Evolutionary conservation across 306 rosid genomes (phyloP), one percentile per base, ranked within the genome.

Genomic region (Dalbergia cultrata): DNA sequence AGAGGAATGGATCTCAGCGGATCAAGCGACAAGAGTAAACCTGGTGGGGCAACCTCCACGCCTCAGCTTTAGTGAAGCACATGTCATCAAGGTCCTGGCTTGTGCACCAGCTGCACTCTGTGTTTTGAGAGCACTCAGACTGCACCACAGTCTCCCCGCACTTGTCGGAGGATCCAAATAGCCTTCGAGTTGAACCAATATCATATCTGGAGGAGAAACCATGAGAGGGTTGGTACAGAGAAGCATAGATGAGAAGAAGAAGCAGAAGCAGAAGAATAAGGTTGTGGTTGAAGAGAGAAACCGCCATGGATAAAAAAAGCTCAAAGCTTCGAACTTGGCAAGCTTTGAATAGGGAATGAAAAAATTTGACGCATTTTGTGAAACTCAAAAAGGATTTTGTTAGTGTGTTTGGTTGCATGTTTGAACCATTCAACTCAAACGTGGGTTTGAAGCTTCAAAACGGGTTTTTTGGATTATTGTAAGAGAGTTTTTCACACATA

Each of bases 41-140:
- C 92, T 90, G 85, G 3, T 45, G 78, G 11, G 99, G 99, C 81
- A 95, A 74, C 69, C 99, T 89, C 82, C 69, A 81, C 12, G 99
- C 98, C 77, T 93, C 98, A 13, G 86, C 39, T 87, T 77, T 88
- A 68, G 81, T 39, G 82, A 95, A 95, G 72, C 99, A 95, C 79
- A 86, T 87, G 80, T 93, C 99, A 78, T 95, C 94, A 52, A 95
- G 84, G 43, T 60, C 82, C 13, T 85, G 83, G 65, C 99, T 93
- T 16, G 84, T 85, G 75, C 99, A 95, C 99, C 99, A 95, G 22
- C 90, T 93, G 81, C 99, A 95, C 50, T 80, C 84, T 19, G 86
- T 81, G 75, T 79, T 86, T 77, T 81, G 87, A 0, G 93, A 91
- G 86, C 99, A 95, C 79, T 83, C 85, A 2, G 87, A 73, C 37